Conservation (phyloP, 192 early-diverging fungal species). For the Entomortierella lignicola region DNA sequence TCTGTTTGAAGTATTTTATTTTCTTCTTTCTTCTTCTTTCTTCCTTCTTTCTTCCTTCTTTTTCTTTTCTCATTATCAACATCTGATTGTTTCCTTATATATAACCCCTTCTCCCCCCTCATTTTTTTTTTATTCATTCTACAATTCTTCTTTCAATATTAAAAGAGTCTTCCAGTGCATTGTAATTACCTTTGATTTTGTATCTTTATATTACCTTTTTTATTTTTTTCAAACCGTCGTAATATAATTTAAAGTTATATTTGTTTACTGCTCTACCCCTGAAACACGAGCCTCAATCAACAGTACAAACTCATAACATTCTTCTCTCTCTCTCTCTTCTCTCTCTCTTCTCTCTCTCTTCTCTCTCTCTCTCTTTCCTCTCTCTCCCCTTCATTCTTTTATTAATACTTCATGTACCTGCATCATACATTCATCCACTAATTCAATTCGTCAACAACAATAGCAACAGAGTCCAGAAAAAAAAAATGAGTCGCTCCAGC, state of each 20-base stretch:
- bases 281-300: constrained; percentile 16
- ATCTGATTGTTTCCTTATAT: no score
- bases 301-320: no score
- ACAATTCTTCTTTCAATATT: no score
- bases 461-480: background rate
- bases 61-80: background rate
- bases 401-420: background rate
- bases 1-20: background rate
- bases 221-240: background rate
- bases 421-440: background rate
- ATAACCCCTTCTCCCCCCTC: background rate
- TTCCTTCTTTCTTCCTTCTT: background rate
- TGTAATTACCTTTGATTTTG: no score
- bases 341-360: no score
- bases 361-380: no score
- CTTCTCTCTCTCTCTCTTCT: no score
- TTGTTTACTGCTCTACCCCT: background rate
- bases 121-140: background rate
- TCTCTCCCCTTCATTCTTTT: background rate
- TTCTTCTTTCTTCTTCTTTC: background rate
- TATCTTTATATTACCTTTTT: background rate
- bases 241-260: background rate
- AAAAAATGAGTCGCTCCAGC: constrained; percentile 7
- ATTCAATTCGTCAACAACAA: background rate
- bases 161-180: no score